Percentiles rank a stretch among this genome's conserved stretches.
phyloP scores from a whole-genome alignment of 176 grass and related monocot genomes.

The Neostapfia colusana region DNA sequence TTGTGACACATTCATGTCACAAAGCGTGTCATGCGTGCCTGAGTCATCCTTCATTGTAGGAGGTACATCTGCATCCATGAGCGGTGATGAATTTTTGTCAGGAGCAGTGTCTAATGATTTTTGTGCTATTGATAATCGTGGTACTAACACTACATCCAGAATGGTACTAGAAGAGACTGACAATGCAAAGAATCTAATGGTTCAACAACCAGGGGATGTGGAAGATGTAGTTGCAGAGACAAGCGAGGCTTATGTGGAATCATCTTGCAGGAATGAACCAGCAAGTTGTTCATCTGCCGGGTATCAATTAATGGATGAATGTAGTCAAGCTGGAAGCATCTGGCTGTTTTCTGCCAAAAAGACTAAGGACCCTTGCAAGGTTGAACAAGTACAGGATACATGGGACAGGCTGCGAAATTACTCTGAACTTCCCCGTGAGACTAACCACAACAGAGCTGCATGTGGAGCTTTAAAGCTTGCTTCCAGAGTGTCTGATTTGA shows the following conservation, averaged over 20 bases:
- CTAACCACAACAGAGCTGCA: conserved; percentile 44
- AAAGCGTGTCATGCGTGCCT: conserved; percentile 65
- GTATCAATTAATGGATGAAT: conserved; percentile 85
- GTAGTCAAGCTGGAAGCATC: conserved; percentile 68
- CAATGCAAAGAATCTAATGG: conserved; percentile 25
- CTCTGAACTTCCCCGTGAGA: conserved; percentile 50
- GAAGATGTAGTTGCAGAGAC: conserved; percentile 50
- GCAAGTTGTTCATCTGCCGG: conserved; percentile 51
- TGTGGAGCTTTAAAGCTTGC: conserved; percentile 60
- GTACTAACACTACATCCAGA: conserved; percentile 5
- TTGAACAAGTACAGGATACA: conserved; percentile 64
- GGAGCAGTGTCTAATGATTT: conserved; percentile 44
- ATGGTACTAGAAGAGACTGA: conserved; percentile 32
- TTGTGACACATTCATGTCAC: conserved; percentile 82
- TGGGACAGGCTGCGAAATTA: conserved; percentile 67
- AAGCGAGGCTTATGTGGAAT: conserved; percentile 54
- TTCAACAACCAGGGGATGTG: conserved; percentile 29
- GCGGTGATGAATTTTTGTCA: conserved; percentile 51
- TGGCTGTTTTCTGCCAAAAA: conserved; percentile 47
- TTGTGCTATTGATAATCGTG: conserved; percentile 15
- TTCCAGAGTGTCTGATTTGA: conserved; percentile 59
- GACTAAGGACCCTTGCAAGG: conserved; percentile 40
- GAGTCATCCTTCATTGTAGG: conserved; percentile 65
- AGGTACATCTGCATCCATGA: conserved; percentile 42
- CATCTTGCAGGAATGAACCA: conserved; percentile 39